phyloP scores from a whole-genome alignment of 2,329 filamentous ascomycete species.

The Keithomyces neogunnii region DNA sequence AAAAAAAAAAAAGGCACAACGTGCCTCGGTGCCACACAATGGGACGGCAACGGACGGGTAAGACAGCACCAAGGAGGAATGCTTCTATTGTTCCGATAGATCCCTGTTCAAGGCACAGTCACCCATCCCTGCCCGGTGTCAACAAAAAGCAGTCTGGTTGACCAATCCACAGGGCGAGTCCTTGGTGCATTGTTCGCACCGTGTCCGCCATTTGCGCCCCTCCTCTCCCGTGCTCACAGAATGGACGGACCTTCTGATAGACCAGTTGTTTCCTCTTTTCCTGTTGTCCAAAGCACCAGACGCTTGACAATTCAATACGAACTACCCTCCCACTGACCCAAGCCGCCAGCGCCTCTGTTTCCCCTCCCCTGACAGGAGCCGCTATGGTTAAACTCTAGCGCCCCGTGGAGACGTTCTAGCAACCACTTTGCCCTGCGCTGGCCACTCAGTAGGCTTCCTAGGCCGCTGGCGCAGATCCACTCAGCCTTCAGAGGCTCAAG shows the following conservation, averaged over 20 bases:
- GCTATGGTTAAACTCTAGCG: neutral
- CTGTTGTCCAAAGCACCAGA: too few relatives aligned
- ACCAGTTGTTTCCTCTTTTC: too few relatives aligned
- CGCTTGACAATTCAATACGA: too few relatives aligned
- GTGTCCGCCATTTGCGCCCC: too few relatives aligned
- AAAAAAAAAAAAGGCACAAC: too few relatives aligned
- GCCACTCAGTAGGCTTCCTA: neutral
- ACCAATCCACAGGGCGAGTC: neutral
- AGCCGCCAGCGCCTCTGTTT: neutral
- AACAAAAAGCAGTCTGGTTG: neutral
- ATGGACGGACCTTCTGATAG: too few relatives aligned
- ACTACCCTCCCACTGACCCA: neutral
- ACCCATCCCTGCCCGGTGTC: neutral
- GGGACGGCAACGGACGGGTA: neutral
- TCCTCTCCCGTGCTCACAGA: too few relatives aligned
- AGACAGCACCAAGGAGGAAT: neutral
- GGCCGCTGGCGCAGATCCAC: neutral
- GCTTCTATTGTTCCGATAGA: neutral
- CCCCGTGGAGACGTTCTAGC: neutral
- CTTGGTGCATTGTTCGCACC: neutral
- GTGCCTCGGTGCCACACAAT: neutral
- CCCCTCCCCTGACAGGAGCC: neutral
- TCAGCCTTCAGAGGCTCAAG: neutral
- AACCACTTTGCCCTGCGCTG: neutral
- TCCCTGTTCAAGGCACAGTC: too few relatives aligned